These are phyloP conservation scores for Conidiobolus incongruus DNA, from an alignment of 371 early-diverging fungal genomes.

Conservation along the genomic window DNA sequence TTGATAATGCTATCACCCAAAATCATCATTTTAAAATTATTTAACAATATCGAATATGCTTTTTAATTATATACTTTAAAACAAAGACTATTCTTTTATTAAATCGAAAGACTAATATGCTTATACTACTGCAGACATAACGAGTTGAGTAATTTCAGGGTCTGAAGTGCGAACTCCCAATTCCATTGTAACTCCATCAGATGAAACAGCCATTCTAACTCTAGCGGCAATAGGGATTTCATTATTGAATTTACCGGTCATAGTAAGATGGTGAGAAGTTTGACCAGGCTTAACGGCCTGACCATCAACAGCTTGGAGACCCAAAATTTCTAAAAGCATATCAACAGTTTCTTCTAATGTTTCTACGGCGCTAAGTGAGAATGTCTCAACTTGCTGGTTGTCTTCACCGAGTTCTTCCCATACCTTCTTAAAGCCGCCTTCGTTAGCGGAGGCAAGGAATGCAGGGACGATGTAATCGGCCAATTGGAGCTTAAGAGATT, in stretches of 20 bases:
- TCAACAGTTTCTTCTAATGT: slow-evolving; percentile 43
- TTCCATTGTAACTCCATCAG: slow-evolving; percentile 78
- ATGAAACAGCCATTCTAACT: slow-evolving; percentile 71
- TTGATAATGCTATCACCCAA: no score
- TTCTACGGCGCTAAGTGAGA: slow-evolving; percentile 51
- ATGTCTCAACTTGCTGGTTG: slow-evolving; percentile 57
- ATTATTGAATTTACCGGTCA: slow-evolving; percentile 73
- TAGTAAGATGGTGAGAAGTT: slow-evolving; percentile 60
- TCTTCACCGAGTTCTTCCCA: slow-evolving; percentile 53
- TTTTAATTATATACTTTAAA: no score
- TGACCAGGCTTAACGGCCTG: slow-evolving; percentile 40
- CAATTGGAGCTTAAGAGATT: slow-evolving; percentile 59
- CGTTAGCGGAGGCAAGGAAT: slow-evolving; percentile 22
- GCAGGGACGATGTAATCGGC: slow-evolving; percentile 82
- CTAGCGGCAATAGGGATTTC: slow-evolving; percentile 46
- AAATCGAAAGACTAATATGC: no score
- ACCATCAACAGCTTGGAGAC: slow-evolving; percentile 64
- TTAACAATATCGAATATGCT: no score
- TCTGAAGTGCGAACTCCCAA: slow-evolving; percentile 57
- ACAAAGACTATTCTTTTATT: no score
- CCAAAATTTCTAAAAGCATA: slow-evolving; percentile 46
- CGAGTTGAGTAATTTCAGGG: slow-evolving; percentile 34
- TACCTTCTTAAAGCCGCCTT: slow-evolving; percentile 30
- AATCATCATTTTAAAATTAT: no score
- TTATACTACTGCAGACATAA: slow-evolving; percentile 49